Percentiles rank a stretch among this genome's conserved stretches.
Evolutionary conservation across 257 asterid genomes (phyloP).

Genomic region (Solanum habrochaites): DNA sequence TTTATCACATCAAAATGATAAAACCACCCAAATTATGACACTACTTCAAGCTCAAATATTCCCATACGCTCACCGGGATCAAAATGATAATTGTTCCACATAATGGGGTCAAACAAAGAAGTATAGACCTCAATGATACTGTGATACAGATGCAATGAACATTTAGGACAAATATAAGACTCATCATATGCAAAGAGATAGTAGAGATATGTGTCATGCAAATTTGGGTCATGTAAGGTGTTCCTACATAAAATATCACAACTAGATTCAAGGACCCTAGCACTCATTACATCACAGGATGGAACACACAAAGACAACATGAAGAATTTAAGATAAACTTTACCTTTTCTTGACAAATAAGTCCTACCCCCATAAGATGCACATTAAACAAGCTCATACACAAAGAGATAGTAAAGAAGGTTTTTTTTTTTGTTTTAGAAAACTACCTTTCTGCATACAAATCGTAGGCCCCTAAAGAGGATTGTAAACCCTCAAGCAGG

Average conservation of each 20-base stretch:
- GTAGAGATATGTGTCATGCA: background rate
- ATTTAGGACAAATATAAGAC: too few relatives aligned
- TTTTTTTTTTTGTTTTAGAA: too few relatives aligned
- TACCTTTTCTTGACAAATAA: background rate
- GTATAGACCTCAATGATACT: too few relatives aligned
- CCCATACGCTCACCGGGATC: too few relatives aligned
- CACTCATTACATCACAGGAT: background rate
- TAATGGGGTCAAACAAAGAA: too few relatives aligned
- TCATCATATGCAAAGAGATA: background rate
- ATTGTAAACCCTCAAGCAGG: background rate
- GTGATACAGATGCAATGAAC: too few relatives aligned
- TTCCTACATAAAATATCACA: background rate
- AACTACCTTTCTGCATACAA: background rate
- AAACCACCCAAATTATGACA: too few relatives aligned
- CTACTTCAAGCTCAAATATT: too few relatives aligned
- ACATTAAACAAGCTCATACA: background rate
- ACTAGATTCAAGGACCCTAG: background rate
- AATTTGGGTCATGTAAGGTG: background rate
- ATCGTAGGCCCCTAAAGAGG: too few relatives aligned
- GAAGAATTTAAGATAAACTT: background rate
- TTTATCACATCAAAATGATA: too few relatives aligned
- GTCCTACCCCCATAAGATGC: background rate
- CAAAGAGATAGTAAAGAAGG: background rate
- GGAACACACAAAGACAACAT: background rate
- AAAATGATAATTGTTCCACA: too few relatives aligned